A percentile compares a stretch with the other conserved stretches of the same genome.
Conservation (phyloP, 352 stramenopile genomes). For the Globisporangium paddicum region DNA sequence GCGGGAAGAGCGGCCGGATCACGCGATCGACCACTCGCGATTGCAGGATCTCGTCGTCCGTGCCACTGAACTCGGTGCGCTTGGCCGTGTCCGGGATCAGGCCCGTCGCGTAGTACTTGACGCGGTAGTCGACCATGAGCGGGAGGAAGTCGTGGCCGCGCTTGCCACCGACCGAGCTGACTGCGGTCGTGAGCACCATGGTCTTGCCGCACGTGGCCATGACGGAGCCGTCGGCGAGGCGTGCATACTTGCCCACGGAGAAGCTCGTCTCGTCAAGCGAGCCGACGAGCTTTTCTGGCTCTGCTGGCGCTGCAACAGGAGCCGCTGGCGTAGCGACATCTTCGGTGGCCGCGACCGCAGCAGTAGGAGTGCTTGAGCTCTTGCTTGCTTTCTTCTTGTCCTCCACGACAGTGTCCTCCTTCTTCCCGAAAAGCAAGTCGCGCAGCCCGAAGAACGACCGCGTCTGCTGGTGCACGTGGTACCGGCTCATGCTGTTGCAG, state of each 20-base stretch:
- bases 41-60: constrained; percentile 95
- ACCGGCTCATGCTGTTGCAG: neutral
- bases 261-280: constrained; percentile 53
- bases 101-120: constrained; percentile 84
- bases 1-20: constrained; percentile 92
- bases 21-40: constrained; percentile 95
- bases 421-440: constrained; percentile 58
- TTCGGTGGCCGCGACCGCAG: constrained; percentile 1
- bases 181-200: constrained; percentile 83
- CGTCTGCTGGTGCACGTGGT: constrained; percentile 17
- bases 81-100: constrained; percentile 87
- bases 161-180: constrained; percentile 55
- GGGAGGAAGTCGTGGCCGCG: constrained; percentile 75
- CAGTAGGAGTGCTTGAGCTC: neutral
- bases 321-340: neutral
- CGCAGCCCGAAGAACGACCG: constrained; percentile 61
- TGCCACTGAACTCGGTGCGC: constrained; percentile 86
- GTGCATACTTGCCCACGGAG: constrained; percentile 74
- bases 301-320: constrained; percentile 7
- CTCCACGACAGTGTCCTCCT: constrained; percentile 19
- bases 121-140: constrained; percentile 93
- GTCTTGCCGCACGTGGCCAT: constrained; percentile 79
- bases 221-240: constrained; percentile 81
- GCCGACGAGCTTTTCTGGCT: constrained; percentile 27
- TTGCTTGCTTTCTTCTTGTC: constrained; percentile 2